These are phyloP conservation scores for Penicillium silybi DNA, from an alignment of 495 filamentous ascomycete genomes.

Conservation along the genomic window DNA sequence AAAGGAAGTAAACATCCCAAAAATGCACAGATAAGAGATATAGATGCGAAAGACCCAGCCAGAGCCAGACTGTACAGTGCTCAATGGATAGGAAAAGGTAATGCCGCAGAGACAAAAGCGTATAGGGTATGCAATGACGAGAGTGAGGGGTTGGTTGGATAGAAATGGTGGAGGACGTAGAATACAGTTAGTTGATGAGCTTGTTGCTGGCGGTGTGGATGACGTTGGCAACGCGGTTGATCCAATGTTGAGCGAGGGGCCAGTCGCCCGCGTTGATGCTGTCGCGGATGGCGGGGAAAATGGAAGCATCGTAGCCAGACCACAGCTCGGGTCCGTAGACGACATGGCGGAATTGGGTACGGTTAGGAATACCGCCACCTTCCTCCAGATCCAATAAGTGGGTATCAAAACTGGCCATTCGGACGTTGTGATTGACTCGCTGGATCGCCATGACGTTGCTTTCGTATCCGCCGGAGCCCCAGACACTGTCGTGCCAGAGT, in stretches of 20 bases:
- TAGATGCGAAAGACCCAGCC: conserved; percentile 5
- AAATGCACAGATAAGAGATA: conserved; percentile 16
- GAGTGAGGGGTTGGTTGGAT: background rate
- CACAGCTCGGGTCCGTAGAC: conserved; percentile 79
- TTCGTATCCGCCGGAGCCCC: conserved; percentile 66
- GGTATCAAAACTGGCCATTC: conserved; percentile 77
- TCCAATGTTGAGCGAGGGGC: conserved; percentile 62
- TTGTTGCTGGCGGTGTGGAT: conserved; percentile 62
- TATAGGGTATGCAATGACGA: conserved; percentile 10
- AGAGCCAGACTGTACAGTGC: conserved; percentile 25
- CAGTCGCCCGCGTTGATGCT: conserved; percentile 69
- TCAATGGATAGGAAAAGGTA: conserved; percentile 8
- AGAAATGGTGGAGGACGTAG: conserved; percentile 4
- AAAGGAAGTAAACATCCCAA: conserved; percentile 3
- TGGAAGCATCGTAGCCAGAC: conserved; percentile 69
- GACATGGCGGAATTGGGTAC: conserved; percentile 93
- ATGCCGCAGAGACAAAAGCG: conserved; percentile 3
- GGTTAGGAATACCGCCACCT: conserved; percentile 76
- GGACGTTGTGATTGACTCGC: conserved; percentile 63
- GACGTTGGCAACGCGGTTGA: conserved; percentile 67
- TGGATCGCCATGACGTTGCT: conserved; percentile 58
- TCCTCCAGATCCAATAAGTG: conserved; percentile 70
- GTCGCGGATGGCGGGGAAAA: conserved; percentile 85
- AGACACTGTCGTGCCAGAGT: conserved; percentile 64
- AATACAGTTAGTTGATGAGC: conserved; percentile 41